Percentiles rank a stretch among this genome's conserved stretches.
phyloP scores from a whole-genome alignment of 495 filamentous ascomycete genomes.

The Rhypophila decipiens region DNA sequence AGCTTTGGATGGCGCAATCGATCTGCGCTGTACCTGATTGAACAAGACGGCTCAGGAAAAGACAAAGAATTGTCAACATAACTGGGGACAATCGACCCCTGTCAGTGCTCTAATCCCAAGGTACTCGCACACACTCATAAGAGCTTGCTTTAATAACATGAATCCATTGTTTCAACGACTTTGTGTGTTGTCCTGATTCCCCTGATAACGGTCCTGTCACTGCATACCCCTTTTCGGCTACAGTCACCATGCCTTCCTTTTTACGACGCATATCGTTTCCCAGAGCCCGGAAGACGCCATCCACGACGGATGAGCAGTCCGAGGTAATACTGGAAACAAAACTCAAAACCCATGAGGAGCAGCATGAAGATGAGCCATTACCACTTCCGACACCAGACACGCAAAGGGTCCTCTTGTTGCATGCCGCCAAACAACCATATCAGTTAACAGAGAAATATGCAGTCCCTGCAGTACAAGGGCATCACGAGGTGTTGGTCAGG shows the following conservation, averaged over 20 bases:
- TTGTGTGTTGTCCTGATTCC: too few relatives aligned
- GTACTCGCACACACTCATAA: too few relatives aligned
- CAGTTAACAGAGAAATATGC: conserved; percentile 36
- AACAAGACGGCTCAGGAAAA: neutral
- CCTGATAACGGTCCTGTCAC: too few relatives aligned
- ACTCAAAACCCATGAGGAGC: neutral
- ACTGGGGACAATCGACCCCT: too few relatives aligned
- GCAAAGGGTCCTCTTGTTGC: conserved; percentile 40
- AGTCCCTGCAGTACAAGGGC: conserved; percentile 34
- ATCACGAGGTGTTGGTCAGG: conserved; percentile 50
- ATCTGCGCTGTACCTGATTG: conserved; percentile 9
- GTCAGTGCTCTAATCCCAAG: too few relatives aligned
- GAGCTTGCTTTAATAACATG: too few relatives aligned
- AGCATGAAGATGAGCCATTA: neutral
- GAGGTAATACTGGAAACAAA: too few relatives aligned
- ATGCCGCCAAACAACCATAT: conserved; percentile 39
- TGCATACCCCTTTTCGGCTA: neutral
- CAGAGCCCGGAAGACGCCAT: conserved; percentile 5
- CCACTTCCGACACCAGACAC: conserved; percentile 10
- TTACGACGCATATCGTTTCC: conserved; percentile 17
- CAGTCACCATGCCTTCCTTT: conserved; percentile 8
- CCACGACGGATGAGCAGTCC: neutral
- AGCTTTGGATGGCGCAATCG: conserved; percentile 19
- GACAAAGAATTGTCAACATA: too few relatives aligned
- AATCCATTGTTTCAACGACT: too few relatives aligned